phyloP scores from a whole-genome alignment of 202 grass and related monocot species.

The Zizania palustris region DNA sequence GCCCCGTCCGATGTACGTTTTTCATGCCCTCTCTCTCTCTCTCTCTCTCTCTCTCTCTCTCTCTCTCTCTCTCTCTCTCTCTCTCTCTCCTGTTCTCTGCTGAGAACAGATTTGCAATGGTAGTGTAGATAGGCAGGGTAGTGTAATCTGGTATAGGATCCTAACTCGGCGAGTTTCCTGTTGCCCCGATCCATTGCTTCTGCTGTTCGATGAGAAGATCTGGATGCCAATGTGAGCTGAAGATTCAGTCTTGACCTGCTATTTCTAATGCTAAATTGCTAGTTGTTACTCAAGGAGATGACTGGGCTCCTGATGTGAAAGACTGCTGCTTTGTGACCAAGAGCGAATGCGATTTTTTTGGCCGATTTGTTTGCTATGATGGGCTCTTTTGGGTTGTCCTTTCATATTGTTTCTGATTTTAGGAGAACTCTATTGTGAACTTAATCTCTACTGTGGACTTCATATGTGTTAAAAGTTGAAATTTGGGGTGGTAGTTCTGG shows the following conservation, averaged over 20 bases:
- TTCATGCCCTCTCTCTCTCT: neutral
- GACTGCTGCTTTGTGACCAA: neutral
- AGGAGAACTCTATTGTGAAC: neutral
- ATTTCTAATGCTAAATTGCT: neutral
- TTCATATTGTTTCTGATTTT: neutral
- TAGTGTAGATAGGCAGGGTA: neutral
- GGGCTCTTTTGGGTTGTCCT: neutral
- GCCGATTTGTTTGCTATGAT: neutral
- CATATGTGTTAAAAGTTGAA: neutral
- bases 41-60: neutral
- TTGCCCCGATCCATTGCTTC: neutral
- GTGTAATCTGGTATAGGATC: neutral
- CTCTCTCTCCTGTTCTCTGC: neutral
- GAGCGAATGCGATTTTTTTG: neutral
- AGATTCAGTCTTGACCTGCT: neutral
- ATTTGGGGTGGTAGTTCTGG: neutral
- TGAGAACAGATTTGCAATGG: neutral
- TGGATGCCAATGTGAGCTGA: neutral
- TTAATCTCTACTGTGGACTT: neutral
- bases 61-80: neutral
- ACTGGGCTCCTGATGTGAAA: slow-evolving; percentile 3
- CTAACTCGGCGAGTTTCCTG: neutral
- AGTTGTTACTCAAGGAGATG: neutral
- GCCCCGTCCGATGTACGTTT: slow-evolving; percentile 73
- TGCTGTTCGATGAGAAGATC: neutral